Evolutionary conservation across 305 asterid genomes (phyloP), one percentile per base, ranked within the genome.

Genomic region (Coffea humblotiana): DNA sequence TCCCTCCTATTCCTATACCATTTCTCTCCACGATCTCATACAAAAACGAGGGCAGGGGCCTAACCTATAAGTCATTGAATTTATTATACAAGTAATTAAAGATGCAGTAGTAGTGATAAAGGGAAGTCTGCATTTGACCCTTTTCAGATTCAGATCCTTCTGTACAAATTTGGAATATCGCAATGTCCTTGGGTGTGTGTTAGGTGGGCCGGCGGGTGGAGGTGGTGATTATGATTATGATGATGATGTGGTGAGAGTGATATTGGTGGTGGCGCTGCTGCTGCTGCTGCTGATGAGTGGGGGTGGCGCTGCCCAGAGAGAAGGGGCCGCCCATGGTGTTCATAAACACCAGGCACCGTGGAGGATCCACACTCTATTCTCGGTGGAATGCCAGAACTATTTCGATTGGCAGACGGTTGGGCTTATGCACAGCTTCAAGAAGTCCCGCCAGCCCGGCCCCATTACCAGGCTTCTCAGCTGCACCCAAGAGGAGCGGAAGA

Each of bases 401-500:
- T 96, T 94, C 89, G 98, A 96, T 89, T 96, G 99, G 99, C 96
- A 96, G 73, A 94, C 99, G 35, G 98, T 96, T 72, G 99, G 99
- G 1, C 90, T 96, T 85, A 86, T 96, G 97, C 98, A 92, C 71
- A 94, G 99, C 87, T 91, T 79, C 81, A 86, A 82, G 40, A 96
- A 94, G 61, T 90, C 98, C 83, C 84, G 82, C 43, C 98, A 94
- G 85, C 98, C 98, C 86, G 99, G 99, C 83, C 97, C 92, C 29
- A 86, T 94, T 60, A 96, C 99, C 58, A 83, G 99, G 16, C 88
- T 96, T 58, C 96, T 96, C 65, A 96, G 99, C 82, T 96, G 99
- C 76, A 96, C 97, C 3, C 94, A 92, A 2, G 88, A 91, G 51
- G 90, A 92, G 91, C 90, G 75, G 91, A 87, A 84, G 80, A 69